These are phyloP conservation scores for Wickerhamomyces silvicola DNA, from an alignment of 805 yeast species.

Conservation along the genomic window DNA sequence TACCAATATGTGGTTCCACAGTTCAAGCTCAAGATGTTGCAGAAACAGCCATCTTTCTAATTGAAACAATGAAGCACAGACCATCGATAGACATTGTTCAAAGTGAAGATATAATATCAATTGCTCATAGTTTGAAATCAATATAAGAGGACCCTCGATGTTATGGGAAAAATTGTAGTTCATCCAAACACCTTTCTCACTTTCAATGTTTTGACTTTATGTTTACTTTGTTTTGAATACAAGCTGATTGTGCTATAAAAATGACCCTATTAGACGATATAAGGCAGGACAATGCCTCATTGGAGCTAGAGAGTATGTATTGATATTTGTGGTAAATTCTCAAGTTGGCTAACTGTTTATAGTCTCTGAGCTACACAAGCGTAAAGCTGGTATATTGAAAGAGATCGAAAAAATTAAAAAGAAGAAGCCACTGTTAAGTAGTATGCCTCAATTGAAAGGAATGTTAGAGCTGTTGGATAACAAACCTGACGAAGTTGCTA, in stretches of 20 bases:
- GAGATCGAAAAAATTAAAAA: slow-evolving; percentile 20
- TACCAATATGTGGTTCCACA: slow-evolving; percentile 10
- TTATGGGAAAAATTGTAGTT: no score
- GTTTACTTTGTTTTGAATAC: not conserved
- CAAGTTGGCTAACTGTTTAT: no score
- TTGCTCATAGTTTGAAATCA: no score
- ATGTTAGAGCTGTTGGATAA: slow-evolving; percentile 4
- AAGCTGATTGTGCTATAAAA: not conserved
- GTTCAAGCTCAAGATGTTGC: slow-evolving; percentile 16
- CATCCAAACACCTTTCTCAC: no score
- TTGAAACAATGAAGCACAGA: slow-evolving; percentile 8
- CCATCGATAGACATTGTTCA: no score
- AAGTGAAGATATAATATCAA: no score
- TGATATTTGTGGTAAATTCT: no score
- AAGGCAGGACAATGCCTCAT: slow-evolving; percentile 30
- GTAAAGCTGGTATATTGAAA: slow-evolving; percentile 15
- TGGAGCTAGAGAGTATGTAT: slow-evolving; percentile 25
- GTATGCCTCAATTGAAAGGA: slow-evolving; percentile 24
- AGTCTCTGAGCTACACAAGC: slow-evolving; percentile 18
- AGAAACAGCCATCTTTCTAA: slow-evolving; percentile 8
- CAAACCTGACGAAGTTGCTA: not conserved
- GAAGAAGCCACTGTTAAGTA: slow-evolving; percentile 17
- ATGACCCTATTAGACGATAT: slow-evolving; percentile 26
- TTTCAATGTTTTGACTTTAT: slow-evolving; percentile 1
- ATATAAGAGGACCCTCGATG: no score